Base-by-base conservation (phyloP, 257 asterid genomes). In the Capsicum chinense region DNA sequence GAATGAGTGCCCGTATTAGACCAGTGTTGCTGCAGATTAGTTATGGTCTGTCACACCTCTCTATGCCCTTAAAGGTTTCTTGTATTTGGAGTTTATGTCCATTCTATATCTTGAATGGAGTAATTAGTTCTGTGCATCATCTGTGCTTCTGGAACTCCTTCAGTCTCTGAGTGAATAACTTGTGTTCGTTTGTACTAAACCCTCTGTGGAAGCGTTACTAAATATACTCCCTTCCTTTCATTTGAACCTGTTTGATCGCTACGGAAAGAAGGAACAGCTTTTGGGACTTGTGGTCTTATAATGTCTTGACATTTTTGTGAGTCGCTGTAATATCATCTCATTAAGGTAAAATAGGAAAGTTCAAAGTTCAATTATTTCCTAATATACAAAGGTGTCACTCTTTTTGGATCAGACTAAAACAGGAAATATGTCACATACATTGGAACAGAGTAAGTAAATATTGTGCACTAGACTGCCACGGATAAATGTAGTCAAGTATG, bases 381-480 rank as follows among this genome's bases (percentile, higher is more conserved):
- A 73, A 73, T 19, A 48, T 47, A 11, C 35, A 10, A 47, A n/a
- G 17, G n/a, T 19, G 39, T 5, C 39, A 73, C 58, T n/a, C 80
- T 73, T 73, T 17, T 6, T 11, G 42, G 80, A 70, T 16, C 35
- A 44, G 4, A 17, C 79, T 70, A 17, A 13, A 70, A 70, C 33
- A n/a, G 35, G 33, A 60, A 60, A 44, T 44, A 6, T 44, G 17
- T 17, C 57, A 44, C 35, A 17, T 70, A 5, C n/a, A 71, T 17
- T n/a, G 56, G 4, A 73, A 73, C 37, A n/a, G 4, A 21, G 44
- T 13, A 8, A 52, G 47, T 78, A 78, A 78, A 54, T 78, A 33
- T 26, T 78, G 82, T 14, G 82, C 82, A 54, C 15, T 8, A 54
- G 50, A 52, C 81, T 54, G 21, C 81, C 64, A 54, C 64, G 14